Conservation (phyloP, 257 asterid genomes). For the Nicotiana sylvestris region DNA sequence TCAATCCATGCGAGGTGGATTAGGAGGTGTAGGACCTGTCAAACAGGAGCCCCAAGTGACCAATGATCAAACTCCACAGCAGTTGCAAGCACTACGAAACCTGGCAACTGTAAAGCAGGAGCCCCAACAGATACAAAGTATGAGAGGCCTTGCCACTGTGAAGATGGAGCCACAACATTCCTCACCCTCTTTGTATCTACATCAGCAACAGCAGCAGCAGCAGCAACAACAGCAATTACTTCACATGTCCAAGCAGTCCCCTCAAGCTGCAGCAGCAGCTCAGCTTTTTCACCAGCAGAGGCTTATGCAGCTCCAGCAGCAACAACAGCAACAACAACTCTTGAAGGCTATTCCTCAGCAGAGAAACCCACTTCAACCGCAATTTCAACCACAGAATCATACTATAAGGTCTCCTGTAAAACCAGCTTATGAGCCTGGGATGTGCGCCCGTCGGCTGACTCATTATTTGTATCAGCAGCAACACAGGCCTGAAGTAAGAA, state of each 20-base stretch:
- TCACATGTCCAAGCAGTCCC: conserved; percentile 54
- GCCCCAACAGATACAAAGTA: conserved; percentile 45
- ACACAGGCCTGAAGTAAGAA: conserved; percentile 85
- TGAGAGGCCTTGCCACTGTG: conserved; percentile 51
- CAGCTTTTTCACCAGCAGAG: conserved; percentile 81
- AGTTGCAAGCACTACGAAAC: conserved; percentile 49
- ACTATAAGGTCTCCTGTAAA: conserved; percentile 57
- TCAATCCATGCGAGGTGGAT: conserved; percentile 50
- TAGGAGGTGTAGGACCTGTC: conserved; percentile 48
- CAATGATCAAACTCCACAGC: conserved; percentile 52
- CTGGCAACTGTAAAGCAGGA: conserved; percentile 53
- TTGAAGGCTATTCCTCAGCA: conserved; percentile 79
- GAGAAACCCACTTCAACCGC: conserved; percentile 55
- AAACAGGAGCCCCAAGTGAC: conserved; percentile 56
- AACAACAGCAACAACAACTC: conserved; percentile 85
- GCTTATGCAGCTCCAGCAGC: conserved; percentile 72
- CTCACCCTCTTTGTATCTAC: conserved; percentile 64
- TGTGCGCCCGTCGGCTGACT: conserved; percentile 89
- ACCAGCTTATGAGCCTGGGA: conserved; percentile 94
- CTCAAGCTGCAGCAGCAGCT: conserved; percentile 76
- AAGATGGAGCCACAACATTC: conserved; percentile 79
- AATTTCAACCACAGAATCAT: conserved; percentile 60
- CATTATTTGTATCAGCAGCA: conserved; percentile 98
- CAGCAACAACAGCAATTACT: conserved; percentile 36
- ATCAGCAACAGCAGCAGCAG: conserved; percentile 58